These are phyloP conservation scores for Erodium moschatum DNA, from an alignment of 441 rosid genomes.

Conservation along the genomic window DNA sequence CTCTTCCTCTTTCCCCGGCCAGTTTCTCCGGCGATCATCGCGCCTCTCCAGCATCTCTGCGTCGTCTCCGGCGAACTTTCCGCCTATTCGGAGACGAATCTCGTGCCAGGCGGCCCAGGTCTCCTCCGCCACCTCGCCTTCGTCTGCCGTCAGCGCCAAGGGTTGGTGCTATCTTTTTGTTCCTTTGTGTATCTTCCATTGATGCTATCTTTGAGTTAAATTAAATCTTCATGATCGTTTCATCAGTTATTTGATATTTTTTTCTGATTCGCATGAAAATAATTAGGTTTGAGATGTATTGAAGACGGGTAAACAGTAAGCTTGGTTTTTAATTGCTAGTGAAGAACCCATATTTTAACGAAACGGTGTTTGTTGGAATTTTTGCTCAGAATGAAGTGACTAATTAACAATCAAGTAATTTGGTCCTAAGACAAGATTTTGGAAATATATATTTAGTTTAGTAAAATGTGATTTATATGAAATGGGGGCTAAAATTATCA, in stretches of 20 bases:
- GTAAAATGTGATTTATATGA: no score
- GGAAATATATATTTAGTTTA: background rate
- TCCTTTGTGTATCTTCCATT: background rate
- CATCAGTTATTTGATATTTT: background rate
- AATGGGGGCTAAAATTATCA: background rate
- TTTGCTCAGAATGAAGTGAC: background rate
- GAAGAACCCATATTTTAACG: background rate
- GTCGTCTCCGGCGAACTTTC: conserved; percentile 26
- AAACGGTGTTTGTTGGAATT: background rate
- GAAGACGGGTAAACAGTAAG: background rate
- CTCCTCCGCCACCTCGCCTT: conserved; percentile 49
- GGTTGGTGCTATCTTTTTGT: conserved; percentile 26
- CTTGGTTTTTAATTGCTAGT: conserved; percentile 5
- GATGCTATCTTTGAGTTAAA: background rate
- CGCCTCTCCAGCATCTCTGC: conserved; percentile 30
- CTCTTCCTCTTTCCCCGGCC: conserved; percentile 19
- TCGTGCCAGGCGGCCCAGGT: conserved; percentile 40
- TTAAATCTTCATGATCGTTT: background rate
- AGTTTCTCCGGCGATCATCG: conserved; percentile 19
- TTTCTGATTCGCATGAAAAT: background rate
- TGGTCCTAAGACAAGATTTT: background rate
- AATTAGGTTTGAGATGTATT: background rate
- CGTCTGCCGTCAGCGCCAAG: conserved; percentile 37
- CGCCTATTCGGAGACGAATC: conserved; percentile 34
- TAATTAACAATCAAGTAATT: background rate